Conservation (phyloP, 2,329 filamentous ascomycete genomes). For the Talaromyces sp. region DNA sequence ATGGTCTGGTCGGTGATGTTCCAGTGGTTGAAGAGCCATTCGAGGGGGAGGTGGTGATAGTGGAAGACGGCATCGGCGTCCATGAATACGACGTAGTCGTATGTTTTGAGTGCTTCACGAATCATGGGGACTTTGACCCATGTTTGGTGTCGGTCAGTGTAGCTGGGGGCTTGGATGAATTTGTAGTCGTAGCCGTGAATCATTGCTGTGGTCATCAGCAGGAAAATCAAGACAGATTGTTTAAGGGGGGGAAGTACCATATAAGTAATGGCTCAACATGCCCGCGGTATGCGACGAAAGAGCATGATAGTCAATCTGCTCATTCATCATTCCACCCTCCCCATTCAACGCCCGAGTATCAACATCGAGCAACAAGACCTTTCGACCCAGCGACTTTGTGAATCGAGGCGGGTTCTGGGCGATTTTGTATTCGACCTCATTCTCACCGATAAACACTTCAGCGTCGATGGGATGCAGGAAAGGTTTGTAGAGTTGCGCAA, state of each 20-base stretch:
- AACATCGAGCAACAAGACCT: conserved; percentile 15
- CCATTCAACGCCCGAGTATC: conserved; percentile 15
- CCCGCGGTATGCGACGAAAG: conserved; percentile 15
- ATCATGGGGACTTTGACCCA: conserved; percentile 19
- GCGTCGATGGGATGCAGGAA: conserved; percentile 15
- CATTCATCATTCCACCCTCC: conserved; percentile 15
- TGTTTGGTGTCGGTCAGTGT: conserved; percentile 16
- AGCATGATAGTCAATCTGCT: conserved; percentile 10
- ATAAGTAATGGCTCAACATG: conserved; percentile 17
- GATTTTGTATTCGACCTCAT: conserved; percentile 13
- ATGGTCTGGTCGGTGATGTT: conserved; percentile 13
- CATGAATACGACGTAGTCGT: conserved; percentile 18
- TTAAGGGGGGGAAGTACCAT: not conserved
- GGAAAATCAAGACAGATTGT: too few species aligned
- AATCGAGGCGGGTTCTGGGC: conserved; percentile 13
- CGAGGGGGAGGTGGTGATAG: conserved; percentile 16
- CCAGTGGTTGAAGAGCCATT: conserved; percentile 18
- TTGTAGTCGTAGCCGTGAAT: conserved; percentile 18
- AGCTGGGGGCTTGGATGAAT: conserved; percentile 11
- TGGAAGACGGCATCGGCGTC: conserved; percentile 18
- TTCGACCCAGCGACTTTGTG: conserved; percentile 14
- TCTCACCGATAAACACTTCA: conserved; percentile 12
- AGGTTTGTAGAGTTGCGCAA: conserved; percentile 16
- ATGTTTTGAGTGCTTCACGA: conserved; percentile 17
- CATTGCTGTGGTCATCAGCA: conserved; percentile 1